phyloP scores from a whole-genome alignment of 495 filamentous ascomycete genomes.

The Penicillium coffeae region DNA sequence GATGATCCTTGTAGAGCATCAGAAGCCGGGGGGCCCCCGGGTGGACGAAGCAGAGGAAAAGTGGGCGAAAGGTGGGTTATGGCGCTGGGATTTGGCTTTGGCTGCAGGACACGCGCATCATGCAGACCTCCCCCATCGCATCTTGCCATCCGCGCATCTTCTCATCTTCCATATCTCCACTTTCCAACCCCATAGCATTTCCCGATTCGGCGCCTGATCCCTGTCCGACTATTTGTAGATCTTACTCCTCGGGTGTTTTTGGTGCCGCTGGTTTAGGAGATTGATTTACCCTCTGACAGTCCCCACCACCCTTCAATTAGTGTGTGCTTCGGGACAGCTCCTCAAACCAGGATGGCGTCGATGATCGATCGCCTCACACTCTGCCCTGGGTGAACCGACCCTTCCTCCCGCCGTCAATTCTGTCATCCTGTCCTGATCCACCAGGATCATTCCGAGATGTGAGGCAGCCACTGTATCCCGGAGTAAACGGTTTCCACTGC shows the following conservation, averaged over 20 bases:
- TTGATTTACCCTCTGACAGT: constrained; percentile 2
- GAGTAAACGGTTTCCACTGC: too few species aligned
- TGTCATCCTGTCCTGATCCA: background rate
- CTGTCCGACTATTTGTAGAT: constrained; percentile 13
- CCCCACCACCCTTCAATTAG: constrained; percentile 3
- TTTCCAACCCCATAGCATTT: background rate
- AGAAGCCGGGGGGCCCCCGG: constrained; percentile 23
- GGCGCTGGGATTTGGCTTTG: background rate
- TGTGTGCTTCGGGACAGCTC: constrained; percentile 7
- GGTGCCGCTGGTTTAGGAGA: background rate
- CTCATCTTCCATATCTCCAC: background rate
- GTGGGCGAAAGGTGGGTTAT: background rate
- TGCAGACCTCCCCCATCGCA: background rate
- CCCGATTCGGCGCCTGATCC: constrained; percentile 1
- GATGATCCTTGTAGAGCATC: constrained; percentile 35
- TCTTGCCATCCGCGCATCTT: too few species aligned
- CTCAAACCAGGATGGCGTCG: constrained; percentile 14
- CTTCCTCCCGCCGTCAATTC: background rate
- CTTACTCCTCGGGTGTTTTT: background rate
- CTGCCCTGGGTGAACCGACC: background rate
- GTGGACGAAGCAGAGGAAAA: background rate
- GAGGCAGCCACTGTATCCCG: background rate
- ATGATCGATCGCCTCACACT: constrained; percentile 22
- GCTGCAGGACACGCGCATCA: background rate
- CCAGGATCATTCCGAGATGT: background rate